Evolutionary conservation across 768 basidiomycete genomes (phyloP), one percentile per base, ranked within the genome.

Genomic region (Hygrophoropsis aurantiaca): DNA sequence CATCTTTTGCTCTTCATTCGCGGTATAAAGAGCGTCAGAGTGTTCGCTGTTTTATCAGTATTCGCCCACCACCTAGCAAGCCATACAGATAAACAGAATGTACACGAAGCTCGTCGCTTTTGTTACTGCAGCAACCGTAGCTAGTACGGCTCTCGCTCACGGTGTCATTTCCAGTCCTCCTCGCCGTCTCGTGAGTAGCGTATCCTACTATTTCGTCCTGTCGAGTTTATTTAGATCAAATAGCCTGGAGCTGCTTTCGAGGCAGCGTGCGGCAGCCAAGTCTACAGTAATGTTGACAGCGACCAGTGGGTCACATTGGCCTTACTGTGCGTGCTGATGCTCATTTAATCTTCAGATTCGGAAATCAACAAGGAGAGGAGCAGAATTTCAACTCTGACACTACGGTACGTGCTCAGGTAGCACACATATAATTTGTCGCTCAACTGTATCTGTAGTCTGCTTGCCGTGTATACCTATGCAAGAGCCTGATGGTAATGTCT

Each of bases 81-180:
- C n/a, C n/a, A n/a, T n/a, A 18, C 10, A 23, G 52, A 69, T 70
- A 15, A 67, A 70, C 36, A 74, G 70, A 10, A 68, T 71, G 6
- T 76, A 60, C 24, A 72, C 74, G 52, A 74, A 74, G 52, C 36
- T 62, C 11, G 11, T 42, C 25, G 46, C 54, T 11, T 21, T 32
- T 34, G 41, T 54, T 10, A 27, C 53, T 2, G 36, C 36, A 16
- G 36, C 36, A 7, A 38, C 8, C 20, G 6, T 38, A 9, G 36
- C 20, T 7, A 38, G 36, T 21, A 18, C 47, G 32, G 61, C 46
- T 19, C 35, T 53, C 9, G 64, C 53, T 3, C 67, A 68, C 51
- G 67, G 58, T 18, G 47, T 60, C 11, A 57, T 69, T 6, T 62
- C 66, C 19, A 58, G 54, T 11, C 67, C 67, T 11, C 48, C 54